Conservation (phyloP, 352 stramenopile genomes). For the Globisporangium perplexum region DNA sequence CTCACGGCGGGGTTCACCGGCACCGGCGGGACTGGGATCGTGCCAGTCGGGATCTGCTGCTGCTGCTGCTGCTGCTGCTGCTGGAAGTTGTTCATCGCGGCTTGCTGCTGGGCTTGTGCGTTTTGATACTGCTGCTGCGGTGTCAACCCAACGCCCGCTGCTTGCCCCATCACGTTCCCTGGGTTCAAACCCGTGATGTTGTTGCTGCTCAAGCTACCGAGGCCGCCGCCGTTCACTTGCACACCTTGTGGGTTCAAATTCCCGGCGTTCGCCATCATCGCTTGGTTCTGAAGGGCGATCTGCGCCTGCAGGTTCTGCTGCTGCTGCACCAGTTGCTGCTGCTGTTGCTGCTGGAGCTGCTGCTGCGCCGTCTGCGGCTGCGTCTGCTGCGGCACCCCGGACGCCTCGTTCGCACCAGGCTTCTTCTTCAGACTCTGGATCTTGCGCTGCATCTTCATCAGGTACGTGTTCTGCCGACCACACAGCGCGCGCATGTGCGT, state of each 20-base stretch:
- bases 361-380: slow-evolving; percentile 19
- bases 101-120: slow-evolving; percentile 8
- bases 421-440: slow-evolving; percentile 80
- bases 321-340: slow-evolving; percentile 8
- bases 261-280: not conserved
- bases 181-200: slow-evolving; percentile 15
- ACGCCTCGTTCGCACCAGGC: slow-evolving; percentile 26
- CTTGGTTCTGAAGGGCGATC: not conserved
- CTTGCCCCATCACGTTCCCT: slow-evolving; percentile 8
- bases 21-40: slow-evolving; percentile 8
- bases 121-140: slow-evolving; percentile 21
- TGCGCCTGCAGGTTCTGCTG: slow-evolving; percentile 1
- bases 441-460: slow-evolving; percentile 83
- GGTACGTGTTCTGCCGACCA: slow-evolving; percentile 55
- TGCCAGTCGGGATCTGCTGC: slow-evolving; percentile 10
- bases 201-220: slow-evolving; percentile 10
- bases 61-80: slow-evolving; percentile 10
- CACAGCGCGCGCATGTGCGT: not conserved
- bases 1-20: slow-evolving; percentile 6
- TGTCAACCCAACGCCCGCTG: slow-evolving; percentile 4
- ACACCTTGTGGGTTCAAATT: slow-evolving; percentile 4
- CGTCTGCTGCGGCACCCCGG: slow-evolving; percentile 10
- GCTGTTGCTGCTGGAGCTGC: slow-evolving; percentile 29
- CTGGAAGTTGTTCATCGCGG: slow-evolving; percentile 9
- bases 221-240: slow-evolving; percentile 9